Conservation (phyloP, 257 asterid species). For the Coffea canephora region DNA sequence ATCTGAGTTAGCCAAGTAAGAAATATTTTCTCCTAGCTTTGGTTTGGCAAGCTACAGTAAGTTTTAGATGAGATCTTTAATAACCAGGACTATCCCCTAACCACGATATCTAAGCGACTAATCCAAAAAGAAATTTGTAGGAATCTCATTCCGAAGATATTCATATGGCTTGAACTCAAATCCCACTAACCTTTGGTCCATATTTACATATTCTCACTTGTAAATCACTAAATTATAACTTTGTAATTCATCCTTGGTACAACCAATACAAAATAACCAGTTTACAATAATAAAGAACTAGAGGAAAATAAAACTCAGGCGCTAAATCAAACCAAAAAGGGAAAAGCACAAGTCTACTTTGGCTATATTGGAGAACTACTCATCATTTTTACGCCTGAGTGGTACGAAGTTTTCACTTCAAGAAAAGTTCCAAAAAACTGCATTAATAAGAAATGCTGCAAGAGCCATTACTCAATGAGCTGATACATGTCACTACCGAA, state of each 20-base stretch:
- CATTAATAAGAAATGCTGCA: neutral
- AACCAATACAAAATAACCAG: no score
- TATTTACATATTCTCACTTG: no score
- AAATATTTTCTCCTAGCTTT: neutral
- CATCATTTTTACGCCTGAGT: neutral
- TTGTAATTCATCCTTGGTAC: no score
- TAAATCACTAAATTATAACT: no score
- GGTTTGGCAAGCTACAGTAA: no score
- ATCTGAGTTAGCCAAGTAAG: neutral
- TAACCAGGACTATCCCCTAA: no score
- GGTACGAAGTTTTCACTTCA: neutral
- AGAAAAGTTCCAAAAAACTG: neutral
- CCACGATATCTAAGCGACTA: neutral
- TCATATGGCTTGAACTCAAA: no score
- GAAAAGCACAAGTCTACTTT: neutral
- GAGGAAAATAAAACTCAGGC: no score
- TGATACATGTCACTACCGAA: neutral
- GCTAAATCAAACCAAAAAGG: neutral
- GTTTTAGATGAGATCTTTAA: no score
- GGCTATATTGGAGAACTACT: neutral
- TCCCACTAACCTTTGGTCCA: neutral
- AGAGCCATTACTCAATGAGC: neutral
- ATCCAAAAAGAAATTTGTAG: neutral
- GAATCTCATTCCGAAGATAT: no score
- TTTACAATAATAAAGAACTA: no score